Percentiles rank a stretch among this genome's conserved stretches.
Evolutionary conservation across 2,329 filamentous ascomycete species (phyloP).

Genomic region (Neurospora sp.): DNA sequence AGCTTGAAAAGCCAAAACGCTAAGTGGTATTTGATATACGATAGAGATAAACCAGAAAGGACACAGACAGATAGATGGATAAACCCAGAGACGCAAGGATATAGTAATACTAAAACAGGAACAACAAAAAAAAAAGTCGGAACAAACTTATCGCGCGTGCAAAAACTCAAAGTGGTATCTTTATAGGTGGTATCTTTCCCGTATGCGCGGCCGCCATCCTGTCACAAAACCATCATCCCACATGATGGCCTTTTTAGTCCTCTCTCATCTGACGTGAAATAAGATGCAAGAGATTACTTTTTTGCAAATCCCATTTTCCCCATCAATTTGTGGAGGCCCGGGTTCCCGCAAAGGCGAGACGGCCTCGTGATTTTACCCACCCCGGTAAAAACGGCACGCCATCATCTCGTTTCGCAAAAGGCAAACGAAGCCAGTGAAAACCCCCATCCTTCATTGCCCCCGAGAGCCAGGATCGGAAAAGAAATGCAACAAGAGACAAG

Average conservation of each 20-base stretch:
- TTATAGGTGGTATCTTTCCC: neutral
- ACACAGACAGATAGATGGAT: neutral
- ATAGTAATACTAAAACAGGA: neutral
- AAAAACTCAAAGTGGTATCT: neutral
- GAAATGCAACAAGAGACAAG: conserved; percentile 17
- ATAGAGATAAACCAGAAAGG: neutral
- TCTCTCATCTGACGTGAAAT: neutral
- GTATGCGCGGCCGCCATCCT: neutral
- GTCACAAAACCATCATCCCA: neutral
- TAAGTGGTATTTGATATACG: neutral
- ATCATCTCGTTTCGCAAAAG: neutral
- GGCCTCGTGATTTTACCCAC: neutral
- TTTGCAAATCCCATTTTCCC: neutral
- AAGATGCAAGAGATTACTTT: neutral
- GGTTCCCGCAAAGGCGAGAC: neutral
- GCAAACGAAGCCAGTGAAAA: neutral
- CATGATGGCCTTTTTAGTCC: neutral
- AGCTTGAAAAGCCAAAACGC: neutral
- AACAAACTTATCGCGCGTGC: neutral
- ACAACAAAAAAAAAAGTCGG: neutral
- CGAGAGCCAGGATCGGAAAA: neutral
- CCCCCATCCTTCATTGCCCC: neutral
- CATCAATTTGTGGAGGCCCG: neutral
- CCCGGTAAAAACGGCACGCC: neutral
- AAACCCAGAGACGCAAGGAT: neutral